Base-by-base conservation (phyloP, 306 rosid genomes). In the Alnus glutinosa region DNA sequence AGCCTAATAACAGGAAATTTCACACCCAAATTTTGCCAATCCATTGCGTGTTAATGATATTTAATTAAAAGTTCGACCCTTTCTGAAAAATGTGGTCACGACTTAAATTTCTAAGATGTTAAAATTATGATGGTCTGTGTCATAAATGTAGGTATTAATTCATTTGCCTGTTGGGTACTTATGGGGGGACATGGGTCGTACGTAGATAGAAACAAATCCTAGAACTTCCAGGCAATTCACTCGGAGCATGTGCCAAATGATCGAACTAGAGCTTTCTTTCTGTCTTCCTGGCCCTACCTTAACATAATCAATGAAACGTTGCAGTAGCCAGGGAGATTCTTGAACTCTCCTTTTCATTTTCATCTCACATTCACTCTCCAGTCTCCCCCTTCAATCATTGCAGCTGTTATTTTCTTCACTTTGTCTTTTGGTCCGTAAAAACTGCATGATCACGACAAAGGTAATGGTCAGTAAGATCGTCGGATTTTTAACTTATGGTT, bases 161-260 rank as follows among this genome's bases (percentile, higher is more conserved):
- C 11, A 14, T 63, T 63, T 63, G 44, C 12, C 70, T 15, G 46
- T 14, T 63, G 70, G 23, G 4, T 34, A 32, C 44, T 14, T 14
- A 47, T 2, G 23, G 37, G 44, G 44, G 44, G 44, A 39, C 44
- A 39, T 23, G 28, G 39, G 39, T 3, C 39, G 0, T 7, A n/a
- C 9, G 32, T 57, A 28, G 16, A 1, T 4, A 5, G 30, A 34
- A 12, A 62, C 46, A 42, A 5, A 4, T 62, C 69, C 69, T 4
- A 4, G 3, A 32, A 5, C 69, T 28, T 32, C 2, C 46, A 11
- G 28, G 67, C 16, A 62, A 80, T 7, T 75, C 28, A 55, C 44
- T 81, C 49, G 58, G 75, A 57, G 80, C 66, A 57, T 75, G 84
- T 70, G 84, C 61, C 64, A 64, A 70, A 59, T 76, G 67, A 70